Conservation (phyloP, 2,329 filamentous ascomycete species). For the Berkeleyomyces rouxiae region DNA sequence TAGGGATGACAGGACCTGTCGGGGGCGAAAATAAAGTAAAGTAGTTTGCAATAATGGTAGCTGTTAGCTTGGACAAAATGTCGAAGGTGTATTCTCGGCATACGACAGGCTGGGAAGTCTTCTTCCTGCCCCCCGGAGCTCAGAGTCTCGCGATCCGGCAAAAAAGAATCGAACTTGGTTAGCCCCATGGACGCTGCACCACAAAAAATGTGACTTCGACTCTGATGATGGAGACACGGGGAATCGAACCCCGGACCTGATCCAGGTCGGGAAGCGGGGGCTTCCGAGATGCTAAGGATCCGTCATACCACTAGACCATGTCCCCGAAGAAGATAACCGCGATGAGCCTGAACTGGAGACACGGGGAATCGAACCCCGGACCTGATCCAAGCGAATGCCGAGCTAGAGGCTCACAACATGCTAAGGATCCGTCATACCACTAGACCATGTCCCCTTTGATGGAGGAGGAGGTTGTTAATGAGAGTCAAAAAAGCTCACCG, state of each 20-base stretch:
- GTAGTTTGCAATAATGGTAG: too few species aligned
- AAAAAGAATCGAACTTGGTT: too few species aligned
- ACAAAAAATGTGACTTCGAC: too few species aligned
- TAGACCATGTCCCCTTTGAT: slow-evolving; percentile 12
- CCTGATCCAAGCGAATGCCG: slow-evolving; percentile 7
- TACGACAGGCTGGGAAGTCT: too few species aligned
- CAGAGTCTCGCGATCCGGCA: too few species aligned
- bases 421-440: slow-evolving; percentile 13
- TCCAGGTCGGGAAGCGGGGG: slow-evolving; percentile 5
- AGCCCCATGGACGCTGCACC: too few species aligned
- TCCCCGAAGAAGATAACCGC: background rate
- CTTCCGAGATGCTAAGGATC: background rate
- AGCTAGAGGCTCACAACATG: background rate
- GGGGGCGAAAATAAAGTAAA: too few species aligned
- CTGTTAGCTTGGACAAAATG: too few species aligned
- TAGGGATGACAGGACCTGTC: too few species aligned
- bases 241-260: slow-evolving; percentile 14
- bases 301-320: background rate
- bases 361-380: slow-evolving; percentile 13
- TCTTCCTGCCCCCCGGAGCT: too few species aligned
- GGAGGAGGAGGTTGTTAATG: background rate
- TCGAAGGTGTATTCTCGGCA: too few species aligned
- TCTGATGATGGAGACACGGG: slow-evolving; percentile 10
- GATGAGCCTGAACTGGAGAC: background rate
- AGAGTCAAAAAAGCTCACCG: too few species aligned